Evolutionary conservation across 768 basidiomycete species (phyloP).

Genomic region (Boletus vinaceobasis): DNA sequence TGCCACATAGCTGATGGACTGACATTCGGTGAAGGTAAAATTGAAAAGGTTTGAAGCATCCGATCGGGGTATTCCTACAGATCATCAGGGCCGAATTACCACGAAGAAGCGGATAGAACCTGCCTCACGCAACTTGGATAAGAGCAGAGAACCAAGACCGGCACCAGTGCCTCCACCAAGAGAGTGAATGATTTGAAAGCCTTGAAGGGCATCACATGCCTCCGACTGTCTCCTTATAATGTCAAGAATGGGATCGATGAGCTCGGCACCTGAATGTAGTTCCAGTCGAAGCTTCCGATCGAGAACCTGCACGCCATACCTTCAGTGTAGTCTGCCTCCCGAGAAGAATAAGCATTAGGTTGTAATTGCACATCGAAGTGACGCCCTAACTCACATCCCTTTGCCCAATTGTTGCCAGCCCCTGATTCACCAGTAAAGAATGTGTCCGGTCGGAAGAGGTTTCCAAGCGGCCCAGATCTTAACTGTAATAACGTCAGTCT

Average conservation of each 20-base stretch:
- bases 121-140: constrained; percentile 81
- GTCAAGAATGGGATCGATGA: constrained; percentile 83
- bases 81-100: constrained; percentile 1
- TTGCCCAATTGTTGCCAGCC: constrained; percentile 95
- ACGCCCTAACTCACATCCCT: constrained; percentile 66
- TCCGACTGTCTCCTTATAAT: constrained; percentile 79
- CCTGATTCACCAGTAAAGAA: constrained; percentile 61
- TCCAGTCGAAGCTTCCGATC: background rate
- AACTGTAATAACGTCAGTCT: constrained; percentile 40
- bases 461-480: constrained; percentile 64
- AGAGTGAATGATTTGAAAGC: constrained; percentile 86
- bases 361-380: constrained; percentile 1
- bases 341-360: constrained; percentile 18
- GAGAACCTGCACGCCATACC: constrained; percentile 40
- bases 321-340: constrained; percentile 75
- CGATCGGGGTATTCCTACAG: constrained; percentile 54
- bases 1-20: constrained; percentile 7
- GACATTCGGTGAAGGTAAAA: constrained; percentile 57
- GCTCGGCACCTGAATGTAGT: constrained; percentile 68
- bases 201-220: constrained; percentile 81
- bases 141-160: constrained; percentile 75
- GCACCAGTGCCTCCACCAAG: constrained; percentile 91
- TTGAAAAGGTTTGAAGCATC: constrained; percentile 51
- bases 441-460: constrained; percentile 85
- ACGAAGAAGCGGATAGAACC: constrained; percentile 15